Base-by-base conservation (phyloP, 768 basidiomycete genomes). In the Pisolithus sp. region DNA sequence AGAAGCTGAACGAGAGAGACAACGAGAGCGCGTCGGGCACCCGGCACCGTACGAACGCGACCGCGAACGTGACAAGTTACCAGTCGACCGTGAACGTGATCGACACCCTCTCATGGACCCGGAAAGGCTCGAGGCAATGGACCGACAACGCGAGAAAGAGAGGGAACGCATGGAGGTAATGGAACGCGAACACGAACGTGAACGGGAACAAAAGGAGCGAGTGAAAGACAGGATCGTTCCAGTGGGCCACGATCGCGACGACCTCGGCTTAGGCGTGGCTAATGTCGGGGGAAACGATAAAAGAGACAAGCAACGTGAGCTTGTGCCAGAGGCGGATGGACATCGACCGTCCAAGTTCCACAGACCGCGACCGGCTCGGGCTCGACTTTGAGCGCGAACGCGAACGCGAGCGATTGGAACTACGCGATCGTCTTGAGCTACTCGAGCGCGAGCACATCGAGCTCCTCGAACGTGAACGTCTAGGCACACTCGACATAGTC, bases 81-180 rank as follows among this genome's bases (percentile, higher is more conserved):
- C 13, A n/a, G 12, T 30, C 18, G 45, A 46, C 45, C 64, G 62
- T 17, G 64, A 65, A 12, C 64, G 58, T 24, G 39, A 44, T 53
- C 3, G 42, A 34, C 36, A 40, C 57, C 31, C 31, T 17, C 20
- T 20, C 13, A 51, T 64, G 56, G 65, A 61, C 37, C 50, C 55
- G 7, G 54, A 62, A 20, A 54, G 53, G 6, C 57, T 51, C 21
- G 62, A 64, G 15, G 30, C 58, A 39, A 21, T 46, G n/a, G 65
- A 64, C 47, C 65, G 61, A 12, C 71, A 68, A 39, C 53, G 70
- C 36, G 68, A 71, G 18, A 59, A 60, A 13, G 72, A 68, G 52
- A 59, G 63, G 41, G 62, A 72, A n/a, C 51, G 65, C n/a, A 61
- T 66, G 42, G 55, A 62, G 34, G 60, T 58, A 42, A 53, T 53